Base-by-base conservation (phyloP, 2,329 filamentous ascomycete species). In the Cordyceps farinosa region DNA sequence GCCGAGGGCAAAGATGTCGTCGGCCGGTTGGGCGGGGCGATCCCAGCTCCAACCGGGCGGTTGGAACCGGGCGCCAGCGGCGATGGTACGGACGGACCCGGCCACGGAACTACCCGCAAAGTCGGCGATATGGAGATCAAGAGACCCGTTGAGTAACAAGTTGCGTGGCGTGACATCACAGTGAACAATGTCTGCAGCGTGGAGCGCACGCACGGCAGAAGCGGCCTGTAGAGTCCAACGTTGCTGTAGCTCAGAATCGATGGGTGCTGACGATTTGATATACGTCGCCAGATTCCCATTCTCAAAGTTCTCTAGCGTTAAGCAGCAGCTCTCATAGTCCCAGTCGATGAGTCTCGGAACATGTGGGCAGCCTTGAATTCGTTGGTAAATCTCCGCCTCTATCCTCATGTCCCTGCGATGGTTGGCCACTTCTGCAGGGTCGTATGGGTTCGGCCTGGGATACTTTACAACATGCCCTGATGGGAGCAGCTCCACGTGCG, bases 91-190 rank as follows among this genome's bases (percentile, higher is more conserved):
- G 58, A 64, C 58, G 7, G 67, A 68, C 10, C 70, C 69, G 40
- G 67, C 66, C 53, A 72, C 62, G 27, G 75, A 71, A 10, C 73
- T 73, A 45, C 75, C 74, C 51, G 70, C 67, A 63, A 77, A 77
- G 61, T 76, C 75, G 34, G 72, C 72, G 60, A 79, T 75, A 63
- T 70, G 70, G 62, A 78, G 68, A 62, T 74, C 64, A 27, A 77
- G 69, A 60, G 69, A 54, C 36, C 67, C 65, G 66, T 77, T 72
- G 27, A 78, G 65, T 0, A 78, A 67, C 55, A 78, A 73, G 64
- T 79, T 77, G 54, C 71, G 72, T 7, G 76, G 75, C 65, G 73
- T 71, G 38, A 78, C 67, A 65, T 79, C 75, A 67, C 72, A 76
- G 64, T 79, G 77, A 64, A 78, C 71, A n/a, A 78, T 70, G 17